A percentile compares a stretch with the other conserved stretches of the same genome.
These are phyloP conservation scores for Sinapis alba DNA, from an alignment of 441 rosid species.

Conservation along the genomic window DNA sequence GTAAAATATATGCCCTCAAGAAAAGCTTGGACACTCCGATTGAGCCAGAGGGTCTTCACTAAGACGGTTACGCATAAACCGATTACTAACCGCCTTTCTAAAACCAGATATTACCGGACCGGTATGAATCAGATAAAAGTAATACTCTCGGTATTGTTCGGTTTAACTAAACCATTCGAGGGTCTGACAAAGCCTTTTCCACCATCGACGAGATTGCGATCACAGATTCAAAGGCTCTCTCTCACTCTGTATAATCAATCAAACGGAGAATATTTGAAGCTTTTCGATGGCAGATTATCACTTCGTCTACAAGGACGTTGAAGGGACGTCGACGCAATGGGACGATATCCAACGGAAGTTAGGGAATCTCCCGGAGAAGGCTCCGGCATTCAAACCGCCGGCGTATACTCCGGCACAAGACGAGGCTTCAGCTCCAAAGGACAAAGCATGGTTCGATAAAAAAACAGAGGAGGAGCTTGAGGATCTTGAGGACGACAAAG, in stretches of 20 bases:
- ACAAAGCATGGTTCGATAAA: slow-evolving; percentile 69
- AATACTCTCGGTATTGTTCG: neutral
- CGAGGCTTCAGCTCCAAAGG: slow-evolving; percentile 71
- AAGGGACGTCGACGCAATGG: slow-evolving; percentile 99
- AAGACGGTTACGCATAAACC: neutral
- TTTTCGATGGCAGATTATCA: slow-evolving; percentile 87
- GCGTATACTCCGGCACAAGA: slow-evolving; percentile 75
- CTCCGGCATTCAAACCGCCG: slow-evolving; percentile 89
- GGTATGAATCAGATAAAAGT: neutral
- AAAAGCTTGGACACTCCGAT: neutral
- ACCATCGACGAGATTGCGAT: slow-evolving; percentile 29
- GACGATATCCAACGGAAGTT: slow-evolving; percentile 97
- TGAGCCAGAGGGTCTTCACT: neutral
- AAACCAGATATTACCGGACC: neutral
- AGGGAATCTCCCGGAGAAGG: slow-evolving; percentile 87
- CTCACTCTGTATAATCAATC: slow-evolving; percentile 23
- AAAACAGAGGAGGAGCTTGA: slow-evolving; percentile 90
- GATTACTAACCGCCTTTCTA: neutral
- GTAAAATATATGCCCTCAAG: neutral
- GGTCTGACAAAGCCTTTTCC: neutral
- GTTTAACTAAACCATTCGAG: slow-evolving; percentile 15
- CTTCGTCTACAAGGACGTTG: slow-evolving; percentile 91
- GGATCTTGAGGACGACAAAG: slow-evolving; percentile 78
- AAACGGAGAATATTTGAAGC: slow-evolving; percentile 16
- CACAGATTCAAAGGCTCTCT: slow-evolving; percentile 2